These are phyloP conservation scores for Willaertia magna DNA, from an alignment of 208 protist genomes.

Conservation along the genomic window DNA sequence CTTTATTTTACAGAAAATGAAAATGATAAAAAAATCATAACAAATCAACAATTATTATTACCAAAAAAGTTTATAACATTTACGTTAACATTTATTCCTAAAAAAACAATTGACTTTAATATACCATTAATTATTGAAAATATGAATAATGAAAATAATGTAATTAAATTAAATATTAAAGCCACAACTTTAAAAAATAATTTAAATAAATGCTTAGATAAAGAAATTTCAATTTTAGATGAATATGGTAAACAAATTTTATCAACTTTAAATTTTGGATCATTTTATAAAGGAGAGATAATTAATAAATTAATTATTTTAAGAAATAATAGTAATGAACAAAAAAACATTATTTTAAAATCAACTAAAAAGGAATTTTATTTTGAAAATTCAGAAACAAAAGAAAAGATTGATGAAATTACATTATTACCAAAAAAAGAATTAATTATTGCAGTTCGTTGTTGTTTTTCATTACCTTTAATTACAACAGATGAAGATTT, in stretches of 20 bases:
- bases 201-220: neutral
- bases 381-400: no score
- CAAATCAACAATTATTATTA: neutral
- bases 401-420: neutral
- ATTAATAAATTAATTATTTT: neutral
- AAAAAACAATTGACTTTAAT: neutral
- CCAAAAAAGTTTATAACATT: neutral
- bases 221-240: neutral
- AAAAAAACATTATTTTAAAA: no score
- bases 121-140: neutral
- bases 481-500: no score
- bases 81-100: neutral
- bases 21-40: neutral
- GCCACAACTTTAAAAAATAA: neutral
- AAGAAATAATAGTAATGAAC: neutral
- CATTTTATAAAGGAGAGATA: neutral
- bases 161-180: neutral
- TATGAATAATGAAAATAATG: neutral
- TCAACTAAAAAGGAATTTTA: no score
- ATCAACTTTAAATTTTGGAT: neutral
- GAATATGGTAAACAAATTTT: neutral
- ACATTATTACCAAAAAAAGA: neutral
- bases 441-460: neutral
- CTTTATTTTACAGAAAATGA: neutral
- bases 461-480: no score